Percentiles rank a stretch among this genome's conserved stretches.
These are phyloP conservation scores for Ophiostoma angusticollis DNA, from an alignment of 2,329 filamentous ascomycete genomes.

Conservation along the genomic window DNA sequence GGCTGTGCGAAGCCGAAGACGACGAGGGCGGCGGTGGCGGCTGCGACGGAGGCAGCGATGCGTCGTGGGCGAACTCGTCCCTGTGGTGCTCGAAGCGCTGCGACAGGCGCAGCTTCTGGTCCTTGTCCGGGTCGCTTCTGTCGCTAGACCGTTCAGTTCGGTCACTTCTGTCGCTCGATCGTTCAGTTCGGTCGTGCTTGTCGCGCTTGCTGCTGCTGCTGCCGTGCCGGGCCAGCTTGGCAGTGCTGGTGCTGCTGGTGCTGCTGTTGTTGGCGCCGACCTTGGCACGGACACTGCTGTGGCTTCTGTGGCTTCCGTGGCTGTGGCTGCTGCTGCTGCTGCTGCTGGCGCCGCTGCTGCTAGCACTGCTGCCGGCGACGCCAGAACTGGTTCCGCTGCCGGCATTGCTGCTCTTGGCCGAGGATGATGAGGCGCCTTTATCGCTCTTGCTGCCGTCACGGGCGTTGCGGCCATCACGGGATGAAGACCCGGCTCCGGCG, in stretches of 20 bases:
- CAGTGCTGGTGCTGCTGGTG: conserved; percentile 7
- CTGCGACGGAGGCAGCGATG: not conserved
- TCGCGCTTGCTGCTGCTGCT: conserved; percentile 4
- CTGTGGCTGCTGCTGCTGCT: conserved; percentile 3
- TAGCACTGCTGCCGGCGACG: too few species aligned
- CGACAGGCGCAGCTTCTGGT: conserved; percentile 18
- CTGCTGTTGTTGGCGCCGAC: conserved; percentile 6
- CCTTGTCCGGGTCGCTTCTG: conserved; percentile 14
- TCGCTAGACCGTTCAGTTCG: too few species aligned
- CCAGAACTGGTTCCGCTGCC: conserved; percentile 1
- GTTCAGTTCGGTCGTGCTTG: too few species aligned
- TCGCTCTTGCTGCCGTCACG: too few species aligned
- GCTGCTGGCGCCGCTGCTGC: not conserved
- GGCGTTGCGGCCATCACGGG: too few species aligned
- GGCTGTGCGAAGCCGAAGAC: not conserved
- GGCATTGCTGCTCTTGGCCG: not conserved
- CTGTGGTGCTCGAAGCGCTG: conserved; percentile 17
- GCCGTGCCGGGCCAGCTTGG: conserved; percentile 6
- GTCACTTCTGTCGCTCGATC: too few species aligned
- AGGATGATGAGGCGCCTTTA: conserved; percentile 4
- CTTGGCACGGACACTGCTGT: conserved; percentile 4
- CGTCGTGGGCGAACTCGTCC: not conserved
- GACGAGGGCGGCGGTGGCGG: not conserved
- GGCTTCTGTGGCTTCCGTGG: conserved; percentile 1
- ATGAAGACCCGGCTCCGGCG: too few species aligned